Evolutionary conservation across 2,329 filamentous ascomycete species (phyloP).

Genomic region (Raffaelea arxii): DNA sequence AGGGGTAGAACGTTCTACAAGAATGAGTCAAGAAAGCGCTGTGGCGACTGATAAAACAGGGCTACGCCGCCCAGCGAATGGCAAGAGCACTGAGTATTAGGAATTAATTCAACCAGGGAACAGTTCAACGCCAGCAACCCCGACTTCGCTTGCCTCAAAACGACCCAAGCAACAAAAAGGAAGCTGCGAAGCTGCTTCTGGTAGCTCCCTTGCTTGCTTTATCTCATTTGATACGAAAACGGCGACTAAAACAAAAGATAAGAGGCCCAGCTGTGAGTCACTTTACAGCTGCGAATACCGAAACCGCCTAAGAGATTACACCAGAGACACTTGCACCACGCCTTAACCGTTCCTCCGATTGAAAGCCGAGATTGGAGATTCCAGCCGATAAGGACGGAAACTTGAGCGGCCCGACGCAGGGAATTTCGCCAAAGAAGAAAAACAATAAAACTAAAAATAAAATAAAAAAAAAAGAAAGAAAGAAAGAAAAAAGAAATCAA

Average conservation of each 20-base stretch:
- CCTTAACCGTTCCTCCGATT: background rate
- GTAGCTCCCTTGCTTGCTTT: too few relatives aligned
- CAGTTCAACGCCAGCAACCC: too few relatives aligned
- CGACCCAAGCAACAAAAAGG: background rate
- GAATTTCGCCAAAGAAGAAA: background rate
- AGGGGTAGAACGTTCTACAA: conserved; percentile 7
- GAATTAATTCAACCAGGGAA: too few relatives aligned
- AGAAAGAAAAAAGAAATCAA: background rate
- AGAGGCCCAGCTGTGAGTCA: background rate
- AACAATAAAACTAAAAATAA: background rate
- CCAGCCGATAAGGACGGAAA: background rate
- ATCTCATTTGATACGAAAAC: too few relatives aligned
- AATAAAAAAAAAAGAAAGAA: background rate
- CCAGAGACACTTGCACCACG: too few relatives aligned
- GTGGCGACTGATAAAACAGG: conserved; percentile 8
- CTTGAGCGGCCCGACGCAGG: background rate
- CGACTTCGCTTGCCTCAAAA: too few relatives aligned
- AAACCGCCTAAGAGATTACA: too few relatives aligned
- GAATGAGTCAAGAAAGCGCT: conserved; percentile 9
- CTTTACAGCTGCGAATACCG: background rate
- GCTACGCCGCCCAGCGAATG: too few relatives aligned
- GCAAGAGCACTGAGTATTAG: too few relatives aligned
- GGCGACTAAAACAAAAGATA: background rate
- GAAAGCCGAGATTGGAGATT: background rate
- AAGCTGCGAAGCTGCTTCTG: too few relatives aligned